Evolutionary conservation across 148 eudicot genomes (phyloP).

Genomic region (Tetragonia tetragonoides): DNA sequence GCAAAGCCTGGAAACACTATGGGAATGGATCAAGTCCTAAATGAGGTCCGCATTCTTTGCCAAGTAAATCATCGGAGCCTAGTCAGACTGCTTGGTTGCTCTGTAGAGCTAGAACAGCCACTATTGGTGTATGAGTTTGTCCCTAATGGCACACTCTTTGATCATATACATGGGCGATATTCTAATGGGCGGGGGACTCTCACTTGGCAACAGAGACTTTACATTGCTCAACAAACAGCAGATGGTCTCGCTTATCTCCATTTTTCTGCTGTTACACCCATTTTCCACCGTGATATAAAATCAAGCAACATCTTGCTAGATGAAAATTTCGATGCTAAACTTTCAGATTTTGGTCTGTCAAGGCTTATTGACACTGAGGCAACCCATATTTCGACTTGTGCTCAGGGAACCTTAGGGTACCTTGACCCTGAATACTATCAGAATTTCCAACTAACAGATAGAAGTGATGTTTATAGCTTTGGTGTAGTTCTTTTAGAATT

Average conservation of each 20-base stretch:
- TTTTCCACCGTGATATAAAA: slow-evolving; percentile 1
- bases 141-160: slow-evolving; percentile 38
- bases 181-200: neutral
- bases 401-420: neutral
- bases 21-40: slow-evolving; percentile 46
- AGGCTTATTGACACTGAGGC: slow-evolving; percentile 6
- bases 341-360: neutral
- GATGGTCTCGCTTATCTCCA: slow-evolving; percentile 1
- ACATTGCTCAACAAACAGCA: neutral
- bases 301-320: slow-evolving; percentile 7
- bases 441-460: neutral
- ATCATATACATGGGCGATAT: neutral
- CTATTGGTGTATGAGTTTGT: slow-evolving; percentile 61
- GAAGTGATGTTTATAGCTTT: slow-evolving; percentile 10
- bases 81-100: slow-evolving; percentile 61
- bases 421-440: slow-evolving; percentile 2
- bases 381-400: slow-evolving; percentile 2
- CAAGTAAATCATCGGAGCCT: slow-evolving; percentile 67
- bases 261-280: neutral
- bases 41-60: slow-evolving; percentile 59
- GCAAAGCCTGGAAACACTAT: slow-evolving; percentile 45
- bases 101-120: slow-evolving; percentile 70
- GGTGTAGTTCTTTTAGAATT: neutral
- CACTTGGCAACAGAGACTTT: neutral
- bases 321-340: neutral